A percentile compares a stretch with the other conserved stretches of the same genome.
These are phyloP conservation scores for Grosmannia serpens DNA, from an alignment of 2,329 filamentous ascomycete species.

Conservation along the genomic window DNA sequence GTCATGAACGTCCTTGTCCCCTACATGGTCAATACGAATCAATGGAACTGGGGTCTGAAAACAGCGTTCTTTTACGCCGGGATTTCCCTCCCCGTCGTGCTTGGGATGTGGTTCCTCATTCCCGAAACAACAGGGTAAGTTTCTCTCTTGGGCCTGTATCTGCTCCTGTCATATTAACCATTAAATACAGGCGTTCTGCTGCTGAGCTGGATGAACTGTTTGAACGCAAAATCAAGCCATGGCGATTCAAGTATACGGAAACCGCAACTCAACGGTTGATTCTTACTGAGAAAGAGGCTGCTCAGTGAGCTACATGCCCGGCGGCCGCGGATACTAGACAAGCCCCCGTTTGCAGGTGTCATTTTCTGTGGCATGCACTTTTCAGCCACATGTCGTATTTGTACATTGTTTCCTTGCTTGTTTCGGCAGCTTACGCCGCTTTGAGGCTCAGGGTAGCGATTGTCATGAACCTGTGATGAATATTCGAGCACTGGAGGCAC, in stretches of 20 bases:
- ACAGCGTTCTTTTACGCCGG: constrained; percentile 20
- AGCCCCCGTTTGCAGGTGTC: no score
- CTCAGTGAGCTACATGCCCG: neutral
- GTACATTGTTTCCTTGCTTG: no score
- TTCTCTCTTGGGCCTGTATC: neutral
- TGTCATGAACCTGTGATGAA: no score
- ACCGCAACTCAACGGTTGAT: constrained; percentile 3
- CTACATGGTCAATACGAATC: constrained; percentile 21
- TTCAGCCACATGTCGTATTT: no score
- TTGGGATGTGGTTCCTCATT: constrained; percentile 6
- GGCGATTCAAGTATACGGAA: constrained; percentile 11
- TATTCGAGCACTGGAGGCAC: no score
- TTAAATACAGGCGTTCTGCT: constrained; percentile 9
- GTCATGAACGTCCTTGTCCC: constrained; percentile 18
- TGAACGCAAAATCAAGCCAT: constrained; percentile 17
- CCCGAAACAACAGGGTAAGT: constrained; percentile 6
- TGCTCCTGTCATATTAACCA: neutral
- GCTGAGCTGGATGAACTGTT: constrained; percentile 19
- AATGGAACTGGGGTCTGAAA: constrained; percentile 22
- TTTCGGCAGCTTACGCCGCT: no score
- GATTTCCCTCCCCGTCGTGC: neutral
- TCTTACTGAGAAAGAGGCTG: neutral
- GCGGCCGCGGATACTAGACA: no score
- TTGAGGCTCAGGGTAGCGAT: no score
- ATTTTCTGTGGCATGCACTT: no score